Evolutionary conservation across 495 filamentous ascomycete species (phyloP), one percentile per base, ranked within the genome.

Genomic region (Entonaema liquescens): DNA sequence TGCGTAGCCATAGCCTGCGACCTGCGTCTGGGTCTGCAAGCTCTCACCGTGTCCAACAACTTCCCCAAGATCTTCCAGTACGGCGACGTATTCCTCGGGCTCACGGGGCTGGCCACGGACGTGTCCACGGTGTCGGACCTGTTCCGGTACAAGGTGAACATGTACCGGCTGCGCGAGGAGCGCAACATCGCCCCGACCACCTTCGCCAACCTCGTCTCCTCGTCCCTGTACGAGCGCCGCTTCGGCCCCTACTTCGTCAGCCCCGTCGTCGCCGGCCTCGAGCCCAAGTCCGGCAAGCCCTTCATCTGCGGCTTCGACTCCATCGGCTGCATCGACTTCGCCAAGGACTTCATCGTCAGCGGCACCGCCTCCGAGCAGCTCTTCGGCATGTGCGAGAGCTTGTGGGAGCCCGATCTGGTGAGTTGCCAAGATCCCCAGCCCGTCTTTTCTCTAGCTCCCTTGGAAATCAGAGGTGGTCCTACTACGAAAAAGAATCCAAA

Each of bases 11-110:
- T 99, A 76, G 95, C 95, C 77, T 99, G 95, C 85, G 95, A 99
- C 82, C 94, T 99, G 69, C 94, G 95, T 61, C 92, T 99, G 62
- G 95, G 95, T 69, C 90, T 98, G 80, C 96, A 99, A 86, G 86
- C 96, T 75, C 87, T 99, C 78, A 99, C 95, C 40, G 90, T 99
- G 61, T 97, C 93, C 78, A 98, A 98, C 89, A 97, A 98, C 90
- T 98, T 97, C 88, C 95, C 95, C 83, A 99, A 99, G 84, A 93
- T 99, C 87, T 98, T 98, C 90, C 88, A 91, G 80, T 98, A 97
- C 86, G 94, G 93, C 77, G 91, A 94, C 78, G 93, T 94, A 71
- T 97, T 97, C 81, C 91, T 99, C n/a, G 95, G 95, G 49, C 88
- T 99, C 47, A 98, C 96, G 3, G 95, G 95, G 29, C 91, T 99